phyloP scores from a whole-genome alignment of 768 basidiomycete genomes.

The Pulveroboletus sp. region DNA sequence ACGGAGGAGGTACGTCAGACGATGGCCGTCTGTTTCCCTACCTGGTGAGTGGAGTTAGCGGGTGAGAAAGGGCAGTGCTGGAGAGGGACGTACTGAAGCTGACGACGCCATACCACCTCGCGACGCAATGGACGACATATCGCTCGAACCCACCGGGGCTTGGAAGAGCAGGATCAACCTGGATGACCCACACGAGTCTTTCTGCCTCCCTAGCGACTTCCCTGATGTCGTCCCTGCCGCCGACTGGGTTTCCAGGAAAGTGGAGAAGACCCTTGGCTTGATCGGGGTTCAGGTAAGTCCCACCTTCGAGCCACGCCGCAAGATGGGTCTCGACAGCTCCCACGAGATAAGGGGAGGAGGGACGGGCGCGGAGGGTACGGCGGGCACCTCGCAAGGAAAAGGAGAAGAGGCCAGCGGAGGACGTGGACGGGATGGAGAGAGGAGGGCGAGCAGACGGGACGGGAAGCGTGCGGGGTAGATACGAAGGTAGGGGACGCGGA shows the following conservation, averaged over 20 bases:
- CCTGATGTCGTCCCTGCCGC: constrained; percentile 48
- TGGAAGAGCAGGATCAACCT: neutral
- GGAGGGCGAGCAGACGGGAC: constrained; percentile 45
- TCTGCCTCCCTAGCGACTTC: constrained; percentile 64
- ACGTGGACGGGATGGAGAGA: constrained; percentile 43
- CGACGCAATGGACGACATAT: constrained; percentile 80
- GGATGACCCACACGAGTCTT: constrained; percentile 69
- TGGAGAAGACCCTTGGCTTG: constrained; percentile 21
- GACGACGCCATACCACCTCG: constrained; percentile 72
- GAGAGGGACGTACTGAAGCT: constrained; percentile 61
- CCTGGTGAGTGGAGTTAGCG: constrained; percentile 27
- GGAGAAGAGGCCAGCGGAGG: constrained; percentile 72
- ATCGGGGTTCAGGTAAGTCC: constrained; percentile 53
- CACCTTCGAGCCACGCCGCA: constrained; percentile 58
- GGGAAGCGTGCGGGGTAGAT: constrained; percentile 56
- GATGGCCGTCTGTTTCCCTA: constrained; percentile 44
- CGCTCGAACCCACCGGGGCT: constrained; percentile 60
- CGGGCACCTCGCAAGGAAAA: constrained; percentile 74
- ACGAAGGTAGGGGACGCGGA: constrained; percentile 69
- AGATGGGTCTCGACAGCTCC: constrained; percentile 64
- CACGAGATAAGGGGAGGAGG: constrained; percentile 52
- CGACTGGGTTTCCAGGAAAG: constrained; percentile 45
- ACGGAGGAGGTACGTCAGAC: constrained; percentile 75
- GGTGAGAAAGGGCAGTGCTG: neutral
- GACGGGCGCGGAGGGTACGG: constrained; percentile 54